Conservation (phyloP, 2,329 filamentous ascomycete genomes). For the Coniochaeta sp. region DNA sequence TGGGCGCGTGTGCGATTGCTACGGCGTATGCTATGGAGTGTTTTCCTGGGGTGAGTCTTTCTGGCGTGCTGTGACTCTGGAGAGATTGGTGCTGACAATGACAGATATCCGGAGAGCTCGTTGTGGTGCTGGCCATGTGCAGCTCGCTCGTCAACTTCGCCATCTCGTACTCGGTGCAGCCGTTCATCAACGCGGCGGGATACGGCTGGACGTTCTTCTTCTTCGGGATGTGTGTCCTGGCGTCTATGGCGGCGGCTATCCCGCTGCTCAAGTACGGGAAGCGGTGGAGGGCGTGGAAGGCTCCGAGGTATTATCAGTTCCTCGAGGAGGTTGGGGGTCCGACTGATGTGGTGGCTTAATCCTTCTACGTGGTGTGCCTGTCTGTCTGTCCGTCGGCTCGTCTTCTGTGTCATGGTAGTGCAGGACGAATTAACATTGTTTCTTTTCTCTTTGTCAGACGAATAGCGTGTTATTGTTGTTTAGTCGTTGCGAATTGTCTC, state of each 20-base stretch:
- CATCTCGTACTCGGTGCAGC: constrained; percentile 29
- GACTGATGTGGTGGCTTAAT: background rate
- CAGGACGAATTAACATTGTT: too few species aligned
- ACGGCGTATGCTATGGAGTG: constrained; percentile 34
- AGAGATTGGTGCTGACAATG: background rate
- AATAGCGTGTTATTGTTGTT: too few species aligned
- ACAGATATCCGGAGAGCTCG: constrained; percentile 28
- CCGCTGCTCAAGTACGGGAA: constrained; percentile 25
- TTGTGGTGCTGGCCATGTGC: constrained; percentile 28
- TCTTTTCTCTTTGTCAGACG: too few species aligned
- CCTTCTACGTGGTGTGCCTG: too few species aligned
- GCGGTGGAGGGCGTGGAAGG: constrained; percentile 17
- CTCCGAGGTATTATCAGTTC: constrained; percentile 3
- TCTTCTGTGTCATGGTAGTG: too few species aligned
- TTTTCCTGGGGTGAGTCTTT: constrained; percentile 22
- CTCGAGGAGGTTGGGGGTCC: constrained; percentile 1
- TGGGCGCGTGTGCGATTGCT: constrained; percentile 28
- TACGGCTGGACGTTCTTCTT: constrained; percentile 24
- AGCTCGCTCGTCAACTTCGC: constrained; percentile 21
- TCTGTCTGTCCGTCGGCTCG: too few species aligned
- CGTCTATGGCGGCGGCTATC: constrained; percentile 16
- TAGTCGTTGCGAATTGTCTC: too few species aligned
- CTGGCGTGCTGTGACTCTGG: background rate
- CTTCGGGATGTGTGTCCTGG: constrained; percentile 23
- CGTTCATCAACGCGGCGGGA: constrained; percentile 26